Evolutionary conservation across 2,329 filamentous ascomycete genomes (phyloP).

Genomic region (Penicillium sumatraense): DNA sequence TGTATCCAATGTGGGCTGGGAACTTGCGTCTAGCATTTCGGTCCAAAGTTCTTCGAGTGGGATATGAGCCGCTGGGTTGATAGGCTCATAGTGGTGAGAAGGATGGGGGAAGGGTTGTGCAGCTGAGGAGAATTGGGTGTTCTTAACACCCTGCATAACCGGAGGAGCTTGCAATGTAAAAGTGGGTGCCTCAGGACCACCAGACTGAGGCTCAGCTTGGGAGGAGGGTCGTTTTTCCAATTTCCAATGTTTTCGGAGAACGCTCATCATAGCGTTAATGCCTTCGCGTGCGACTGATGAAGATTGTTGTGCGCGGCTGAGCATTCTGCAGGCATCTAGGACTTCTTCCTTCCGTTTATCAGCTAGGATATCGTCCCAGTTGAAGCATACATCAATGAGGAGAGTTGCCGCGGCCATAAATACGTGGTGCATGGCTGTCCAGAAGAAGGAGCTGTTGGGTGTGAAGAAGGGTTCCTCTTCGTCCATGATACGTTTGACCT

Average conservation of each 20-base stretch:
- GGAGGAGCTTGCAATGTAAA: no score
- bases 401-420: slow-evolving; percentile 47
- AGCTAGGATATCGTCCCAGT: slow-evolving; percentile 42
- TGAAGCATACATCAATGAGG: slow-evolving; percentile 47
- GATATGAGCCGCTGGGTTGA: not conserved
- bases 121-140: not conserved
- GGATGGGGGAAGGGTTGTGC: not conserved
- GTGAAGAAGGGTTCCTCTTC: slow-evolving; percentile 30
- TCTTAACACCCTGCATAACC: not conserved
- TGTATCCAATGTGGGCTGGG: slow-evolving; percentile 23
- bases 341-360: slow-evolving; percentile 43
- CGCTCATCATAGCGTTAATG: slow-evolving; percentile 43
- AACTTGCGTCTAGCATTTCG: slow-evolving; percentile 35
- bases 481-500: slow-evolving; percentile 41
- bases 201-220: not conserved
- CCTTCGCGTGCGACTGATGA: slow-evolving; percentile 38
- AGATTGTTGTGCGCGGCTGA: slow-evolving; percentile 40
- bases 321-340: slow-evolving; percentile 41
- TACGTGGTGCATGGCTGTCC: slow-evolving; percentile 44
- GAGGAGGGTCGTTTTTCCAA: slow-evolving; percentile 12
- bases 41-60: slow-evolving; percentile 39
- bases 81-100: not conserved
- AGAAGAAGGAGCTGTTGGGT: slow-evolving; percentile 33
- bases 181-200: not conserved
- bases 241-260: slow-evolving; percentile 39